phyloP scores from a whole-genome alignment of 805 yeast species.

The Cyberlindnera veronae region DNA sequence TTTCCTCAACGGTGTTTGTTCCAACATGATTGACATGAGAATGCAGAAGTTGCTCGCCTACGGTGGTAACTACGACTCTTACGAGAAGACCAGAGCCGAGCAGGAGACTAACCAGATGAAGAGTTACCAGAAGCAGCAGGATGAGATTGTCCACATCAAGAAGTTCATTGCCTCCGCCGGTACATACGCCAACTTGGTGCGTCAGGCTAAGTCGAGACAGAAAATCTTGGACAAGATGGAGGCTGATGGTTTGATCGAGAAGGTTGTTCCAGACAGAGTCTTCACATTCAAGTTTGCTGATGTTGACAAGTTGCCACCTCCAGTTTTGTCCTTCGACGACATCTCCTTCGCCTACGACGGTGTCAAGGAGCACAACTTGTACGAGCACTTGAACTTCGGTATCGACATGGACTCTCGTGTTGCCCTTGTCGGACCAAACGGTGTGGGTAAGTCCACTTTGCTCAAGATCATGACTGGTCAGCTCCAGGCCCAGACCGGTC shows the following conservation, averaged over 20 bases:
- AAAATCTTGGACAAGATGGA: conserved; percentile 99
- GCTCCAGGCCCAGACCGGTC: conserved; percentile 83
- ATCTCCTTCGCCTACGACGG: conserved; percentile 91
- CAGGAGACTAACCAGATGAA: conserved; percentile 97
- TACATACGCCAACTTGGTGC: conserved; percentile 97
- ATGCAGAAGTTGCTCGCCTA: conserved; percentile 64
- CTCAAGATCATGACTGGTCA: conserved; percentile 96
- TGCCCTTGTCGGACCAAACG: conserved; percentile 97
- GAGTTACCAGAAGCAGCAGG: conserved; percentile 96
- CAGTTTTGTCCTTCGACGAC: conserved; percentile 94
- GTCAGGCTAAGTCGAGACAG: conserved; percentile 98
- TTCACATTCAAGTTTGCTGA: conserved; percentile 93
- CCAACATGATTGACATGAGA: conserved; percentile 98
- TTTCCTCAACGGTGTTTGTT: conserved; percentile 98
- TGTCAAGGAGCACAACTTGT: conserved; percentile 77
- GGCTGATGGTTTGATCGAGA: conserved; percentile 94
- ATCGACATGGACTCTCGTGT: conserved; percentile 99
- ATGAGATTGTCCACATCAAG: conserved; percentile 96
- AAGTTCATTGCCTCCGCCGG: conserved; percentile 99
- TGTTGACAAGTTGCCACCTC: conserved; percentile 97
- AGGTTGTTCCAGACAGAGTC: conserved; percentile 89
- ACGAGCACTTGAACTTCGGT: conserved; percentile 92
- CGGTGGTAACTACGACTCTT: conserved; percentile 99
- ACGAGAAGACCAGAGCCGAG: conserved; percentile 91
- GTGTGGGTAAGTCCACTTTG: conserved; percentile 97